Conservation (phyloP, 805 yeast genomes). For the Kregervanrija pseudodelftensis region DNA sequence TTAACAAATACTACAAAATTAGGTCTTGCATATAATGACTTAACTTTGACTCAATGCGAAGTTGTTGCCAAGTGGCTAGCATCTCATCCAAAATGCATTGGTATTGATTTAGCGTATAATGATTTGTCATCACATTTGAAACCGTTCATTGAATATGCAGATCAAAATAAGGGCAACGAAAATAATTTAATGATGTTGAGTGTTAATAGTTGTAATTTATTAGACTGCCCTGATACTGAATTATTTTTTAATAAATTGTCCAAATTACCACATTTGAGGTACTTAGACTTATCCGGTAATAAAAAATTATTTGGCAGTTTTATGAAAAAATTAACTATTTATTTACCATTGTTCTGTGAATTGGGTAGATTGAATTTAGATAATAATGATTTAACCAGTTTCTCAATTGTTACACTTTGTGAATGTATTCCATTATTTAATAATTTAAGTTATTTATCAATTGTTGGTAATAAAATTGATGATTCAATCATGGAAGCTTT, state of each 20-base stretch:
- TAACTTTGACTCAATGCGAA: slow-evolving; percentile 51
- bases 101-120: slow-evolving; percentile 81
- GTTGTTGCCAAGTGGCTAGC: slow-evolving; percentile 54
- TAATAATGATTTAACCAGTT: slow-evolving; percentile 49
- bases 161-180: slow-evolving; percentile 5
- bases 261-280: slow-evolving; percentile 51
- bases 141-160: slow-evolving; percentile 31
- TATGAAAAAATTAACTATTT: slow-evolving; percentile 48
- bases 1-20: slow-evolving; percentile 51
- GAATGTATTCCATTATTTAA: slow-evolving; percentile 65
- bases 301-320: slow-evolving; percentile 59
- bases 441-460: slow-evolving; percentile 58
- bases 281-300: slow-evolving; percentile 70
- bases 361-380: slow-evolving; percentile 68
- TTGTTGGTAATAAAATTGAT: slow-evolving; percentile 57
- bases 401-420: slow-evolving; percentile 52
- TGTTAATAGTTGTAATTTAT: slow-evolving; percentile 54
- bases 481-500: slow-evolving; percentile 57
- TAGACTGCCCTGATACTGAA: slow-evolving; percentile 45
- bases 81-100: slow-evolving; percentile 40
- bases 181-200: slow-evolving; percentile 43
- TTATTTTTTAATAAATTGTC: slow-evolving; percentile 43
- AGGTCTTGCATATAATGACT: slow-evolving; percentile 72
- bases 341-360: slow-evolving; percentile 60
- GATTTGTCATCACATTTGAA: slow-evolving; percentile 41